Evolutionary conservation across 805 yeast genomes (phyloP), one percentile per base, ranked within the genome.

Genomic region (Ogataea siamensis): DNA sequence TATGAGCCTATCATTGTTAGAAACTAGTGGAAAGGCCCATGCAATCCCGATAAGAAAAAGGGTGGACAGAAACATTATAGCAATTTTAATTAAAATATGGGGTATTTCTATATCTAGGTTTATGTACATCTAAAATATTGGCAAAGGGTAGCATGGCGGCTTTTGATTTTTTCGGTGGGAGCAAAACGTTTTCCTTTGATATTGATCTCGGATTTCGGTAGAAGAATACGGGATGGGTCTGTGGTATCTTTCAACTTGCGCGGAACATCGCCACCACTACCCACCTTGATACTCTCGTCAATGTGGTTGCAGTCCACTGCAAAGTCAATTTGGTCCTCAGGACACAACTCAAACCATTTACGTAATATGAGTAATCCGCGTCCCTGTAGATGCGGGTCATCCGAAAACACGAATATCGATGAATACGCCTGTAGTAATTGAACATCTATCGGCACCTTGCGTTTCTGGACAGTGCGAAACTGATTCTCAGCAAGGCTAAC

Each of bases 261-360:
- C 11, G 32, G 28, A 13, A 7, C 7, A 5, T 5, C 10, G 18
- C 14, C 18, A n/a, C 27, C 27, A 14, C 34, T 31, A 15, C 14
- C 34, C 33, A 36, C n/a, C 14, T 19, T n/a, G 17, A n/a, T 8
- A 15, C 18, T 15, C 10, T 28, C 20, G 7, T 16, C 16, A 13
- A 26, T 19, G 25, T 25, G 8, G 25, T 21, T 19, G 5, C n/a
- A 13, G 8, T 22, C 29, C 20, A 32, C 16, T 3, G 32, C 21
- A 2, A 13, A 13, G 13, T 41, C 36, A 10, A 58, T 54, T n/a
- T 52, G 49, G 2, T 43, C 49, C 16, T 47, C 28, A 1, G 47
- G 31, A 25, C 62, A 60, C 2, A 60, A 27, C 24, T 51, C 40
- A 32, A 47, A 60, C 59, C 63, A 59, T 14, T 50, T 47, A 23